Percentiles rank a stretch among this genome's conserved stretches.
Evolutionary conservation across 225 moss, liverwort and hornwort species (phyloP).

Genomic region (Lunularia cruciata): DNA sequence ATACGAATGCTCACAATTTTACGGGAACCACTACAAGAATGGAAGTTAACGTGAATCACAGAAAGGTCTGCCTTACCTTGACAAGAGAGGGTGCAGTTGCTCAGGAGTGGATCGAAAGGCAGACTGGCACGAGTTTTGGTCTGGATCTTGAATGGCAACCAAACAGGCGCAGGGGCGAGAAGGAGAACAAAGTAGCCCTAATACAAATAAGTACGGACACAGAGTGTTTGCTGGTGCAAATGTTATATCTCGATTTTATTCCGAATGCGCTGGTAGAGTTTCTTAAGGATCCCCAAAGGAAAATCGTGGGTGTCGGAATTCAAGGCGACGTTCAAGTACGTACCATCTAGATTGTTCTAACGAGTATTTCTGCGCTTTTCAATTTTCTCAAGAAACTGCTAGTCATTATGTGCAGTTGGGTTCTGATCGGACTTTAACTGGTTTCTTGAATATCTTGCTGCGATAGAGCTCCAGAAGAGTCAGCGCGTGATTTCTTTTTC

Average conservation of each 20-base stretch:
- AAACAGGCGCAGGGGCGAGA: constrained; percentile 48
- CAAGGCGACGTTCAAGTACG: constrained; percentile 52
- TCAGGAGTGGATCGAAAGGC: constrained; percentile 70
- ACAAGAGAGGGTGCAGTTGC: constrained; percentile 67
- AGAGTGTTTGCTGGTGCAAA: constrained; percentile 82
- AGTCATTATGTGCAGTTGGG: too few species aligned
- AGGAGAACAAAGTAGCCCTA: constrained; percentile 69
- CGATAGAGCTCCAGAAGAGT: too few species aligned
- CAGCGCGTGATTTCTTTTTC: too few species aligned
- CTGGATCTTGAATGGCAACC: constrained; percentile 89
- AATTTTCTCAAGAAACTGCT: too few species aligned
- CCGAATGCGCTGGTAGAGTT: constrained; percentile 60
- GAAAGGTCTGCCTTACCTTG: constrained; percentile 55
- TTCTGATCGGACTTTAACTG: too few species aligned
- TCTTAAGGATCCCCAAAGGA: constrained; percentile 57
- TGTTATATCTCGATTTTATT: constrained; percentile 69
- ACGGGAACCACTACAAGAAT: too few species aligned
- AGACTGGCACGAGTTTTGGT: constrained; percentile 57
- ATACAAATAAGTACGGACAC: constrained; percentile 74
- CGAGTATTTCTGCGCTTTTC: too few species aligned
- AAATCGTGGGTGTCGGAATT: constrained; percentile 75
- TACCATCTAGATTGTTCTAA: too few species aligned
- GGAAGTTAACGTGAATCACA: too few species aligned
- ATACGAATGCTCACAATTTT: too few species aligned
- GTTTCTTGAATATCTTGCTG: too few species aligned